Conservation (phyloP, 2,329 filamentous ascomycete species). For the Penicillium decumbens region DNA sequence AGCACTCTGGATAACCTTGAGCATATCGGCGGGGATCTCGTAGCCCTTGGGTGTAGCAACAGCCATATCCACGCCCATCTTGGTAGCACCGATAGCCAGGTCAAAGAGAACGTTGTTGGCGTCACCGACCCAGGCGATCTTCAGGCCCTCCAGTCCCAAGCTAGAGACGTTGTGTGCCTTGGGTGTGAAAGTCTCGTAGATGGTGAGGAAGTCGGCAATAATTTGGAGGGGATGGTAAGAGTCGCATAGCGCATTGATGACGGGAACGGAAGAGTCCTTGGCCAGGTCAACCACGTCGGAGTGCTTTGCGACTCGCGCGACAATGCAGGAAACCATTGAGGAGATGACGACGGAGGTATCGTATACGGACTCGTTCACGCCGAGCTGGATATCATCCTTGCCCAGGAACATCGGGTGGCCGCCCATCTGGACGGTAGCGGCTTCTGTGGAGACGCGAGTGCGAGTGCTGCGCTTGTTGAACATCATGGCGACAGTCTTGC, state of each 20-base stretch:
- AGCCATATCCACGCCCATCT: constrained; percentile 78
- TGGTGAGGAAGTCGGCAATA: constrained; percentile 88
- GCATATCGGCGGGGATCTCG: constrained; percentile 71
- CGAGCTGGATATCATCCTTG: constrained; percentile 92
- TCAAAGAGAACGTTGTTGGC: constrained; percentile 97
- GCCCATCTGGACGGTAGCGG: constrained; percentile 79
- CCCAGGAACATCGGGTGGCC: constrained; percentile 96
- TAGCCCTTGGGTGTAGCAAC: constrained; percentile 86
- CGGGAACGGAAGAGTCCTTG: constrained; percentile 68
- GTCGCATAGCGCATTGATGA: constrained; percentile 84
- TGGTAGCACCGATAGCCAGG: constrained; percentile 78
- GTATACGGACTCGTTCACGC: constrained; percentile 88
- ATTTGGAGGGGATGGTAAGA: constrained; percentile 91
- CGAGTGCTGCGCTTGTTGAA: constrained; percentile 95
- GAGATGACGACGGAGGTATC: constrained; percentile 90
- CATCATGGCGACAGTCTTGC: constrained; percentile 86
- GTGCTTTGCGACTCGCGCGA: constrained; percentile 72
- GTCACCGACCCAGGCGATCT: constrained; percentile 93
- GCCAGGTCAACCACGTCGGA: constrained; percentile 68
- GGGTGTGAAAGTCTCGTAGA: constrained; percentile 69
- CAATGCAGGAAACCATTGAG: constrained; percentile 83
- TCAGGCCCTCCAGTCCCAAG: constrained; percentile 73
- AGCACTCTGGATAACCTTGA: constrained; percentile 63
- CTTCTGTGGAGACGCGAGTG: constrained; percentile 89
- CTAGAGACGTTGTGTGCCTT: constrained; percentile 37